A percentile compares a stretch with the other conserved stretches of the same genome.
These are phyloP conservation scores for Paratinospora sagittata DNA, from an alignment of 164 flowering plant species.

Conservation along the genomic window DNA sequence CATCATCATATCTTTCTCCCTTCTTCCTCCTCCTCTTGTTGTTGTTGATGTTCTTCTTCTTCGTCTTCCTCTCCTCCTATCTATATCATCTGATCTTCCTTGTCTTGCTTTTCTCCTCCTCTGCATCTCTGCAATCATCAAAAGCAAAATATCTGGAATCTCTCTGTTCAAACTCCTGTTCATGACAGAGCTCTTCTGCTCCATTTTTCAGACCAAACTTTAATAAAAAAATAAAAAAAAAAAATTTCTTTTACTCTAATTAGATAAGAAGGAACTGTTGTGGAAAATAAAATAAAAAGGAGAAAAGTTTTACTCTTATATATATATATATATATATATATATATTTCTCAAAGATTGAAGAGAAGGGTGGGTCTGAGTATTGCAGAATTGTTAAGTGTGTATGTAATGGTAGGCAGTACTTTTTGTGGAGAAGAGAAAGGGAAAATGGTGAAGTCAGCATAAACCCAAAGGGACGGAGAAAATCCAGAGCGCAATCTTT, in stretches of 20 bases:
- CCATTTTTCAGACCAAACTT: constrained; percentile 1
- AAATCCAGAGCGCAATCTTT: background rate
- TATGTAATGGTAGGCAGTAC: no score
- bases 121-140: constrained; percentile 41
- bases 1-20: constrained; percentile 13
- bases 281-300: no score
- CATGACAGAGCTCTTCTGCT: constrained; percentile 28
- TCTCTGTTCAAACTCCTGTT: constrained; percentile 56
- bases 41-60: constrained; percentile 4
- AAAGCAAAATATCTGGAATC: constrained; percentile 50
- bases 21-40: constrained; percentile 12
- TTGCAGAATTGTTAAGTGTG: no score
- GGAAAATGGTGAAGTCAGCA: background rate
- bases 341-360: no score
- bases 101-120: constrained; percentile 3
- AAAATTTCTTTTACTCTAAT: no score
- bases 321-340: no score
- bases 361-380: no score
- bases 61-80: constrained; percentile 7
- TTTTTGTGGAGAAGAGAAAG: no score
- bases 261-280: no score
- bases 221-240: background rate
- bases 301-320: no score
- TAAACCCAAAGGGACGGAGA: background rate
- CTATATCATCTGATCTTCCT: background rate